Evolutionary conservation across 768 basidiomycete species (phyloP), one percentile per base, ranked within the genome.

Genomic region (Leccinum barrowsii): DNA sequence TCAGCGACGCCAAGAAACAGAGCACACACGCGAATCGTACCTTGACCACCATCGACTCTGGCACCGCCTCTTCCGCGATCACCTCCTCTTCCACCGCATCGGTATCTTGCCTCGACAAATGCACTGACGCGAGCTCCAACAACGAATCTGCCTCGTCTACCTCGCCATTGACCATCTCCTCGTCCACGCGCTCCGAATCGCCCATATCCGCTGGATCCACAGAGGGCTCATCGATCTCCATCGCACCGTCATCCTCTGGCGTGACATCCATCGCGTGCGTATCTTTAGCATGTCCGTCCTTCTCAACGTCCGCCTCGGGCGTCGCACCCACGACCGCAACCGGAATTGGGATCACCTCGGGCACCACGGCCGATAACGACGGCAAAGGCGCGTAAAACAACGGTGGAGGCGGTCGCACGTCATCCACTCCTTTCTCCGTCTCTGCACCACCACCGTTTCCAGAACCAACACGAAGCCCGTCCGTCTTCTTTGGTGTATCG

Each of bases 121-220:
- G 67, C 22, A 70, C 65, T 15, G 65, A 66, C 40, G 61, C 69
- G n/a, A 70, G 60, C 10, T 67, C 60, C 54, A 70, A 56, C 47
- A 68, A 52, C 52, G 50, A 15, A 47, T 67, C 69, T 26, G 56
- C 6, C 19, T 61, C 71, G n/a, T 69, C 58, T 13, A 28, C 26
- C 17, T n/a, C 15, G n/a, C 21, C 28, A 32, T n/a, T 19, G 5
- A 19, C n/a, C 49, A 35, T 19, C 7, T n/a, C 52, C 5, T 46
- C 54, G 3, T 42, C 40, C 57, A n/a, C 42, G 12, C 15, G 10
- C 35, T 7, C 24, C 19, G 49, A 17, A 17, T 35, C 42, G n/a
- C 2, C 48, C 48, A 49, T 4, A 26, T 17, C 44, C 22, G 2
- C 26, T 21, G n/a, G 34, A 15, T 51, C 37, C 24, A 19, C 53